Percentiles rank a stretch among this genome's conserved stretches.
phyloP scores from a whole-genome alignment of 148 eudicot genomes.

The Agrostemma githago region DNA sequence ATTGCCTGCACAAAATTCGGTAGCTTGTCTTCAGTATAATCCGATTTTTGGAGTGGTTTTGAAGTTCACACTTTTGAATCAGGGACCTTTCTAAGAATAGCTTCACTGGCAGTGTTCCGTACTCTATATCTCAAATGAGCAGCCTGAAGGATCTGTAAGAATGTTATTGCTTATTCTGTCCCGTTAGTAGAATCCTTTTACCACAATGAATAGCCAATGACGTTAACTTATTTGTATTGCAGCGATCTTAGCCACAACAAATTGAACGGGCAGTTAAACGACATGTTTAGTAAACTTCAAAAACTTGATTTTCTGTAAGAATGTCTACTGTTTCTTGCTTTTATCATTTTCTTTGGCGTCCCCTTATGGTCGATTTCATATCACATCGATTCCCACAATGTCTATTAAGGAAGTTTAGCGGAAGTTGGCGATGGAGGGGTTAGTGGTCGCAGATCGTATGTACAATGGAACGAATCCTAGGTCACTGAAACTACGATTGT shows the following conservation, averaged over 20 bases:
- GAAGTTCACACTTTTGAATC: constrained; percentile 11
- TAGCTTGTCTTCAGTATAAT: background rate
- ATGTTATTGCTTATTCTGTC: constrained; percentile 8
- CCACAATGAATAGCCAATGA: background rate
- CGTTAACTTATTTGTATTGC: constrained; percentile 21
- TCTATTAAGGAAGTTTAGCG: background rate
- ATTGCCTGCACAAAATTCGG: background rate
- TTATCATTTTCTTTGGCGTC: background rate
- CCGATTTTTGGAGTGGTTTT: background rate
- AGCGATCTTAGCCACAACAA: constrained; percentile 56
- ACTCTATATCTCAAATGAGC: constrained; percentile 55
- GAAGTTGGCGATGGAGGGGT: background rate
- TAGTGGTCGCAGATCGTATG: background rate
- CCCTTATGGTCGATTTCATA: background rate
- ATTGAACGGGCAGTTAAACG: constrained; percentile 50
- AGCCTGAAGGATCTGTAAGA: constrained; percentile 50
- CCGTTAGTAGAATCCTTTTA: background rate
- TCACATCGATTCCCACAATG: background rate
- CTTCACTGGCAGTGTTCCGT: constrained; percentile 50
- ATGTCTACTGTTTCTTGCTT: background rate
- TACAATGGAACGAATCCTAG: background rate
- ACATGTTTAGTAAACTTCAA: constrained; percentile 52
- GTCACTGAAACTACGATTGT: background rate
- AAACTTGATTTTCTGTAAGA: constrained; percentile 54
- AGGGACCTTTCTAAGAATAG: constrained; percentile 58